Base-by-base conservation (phyloP, 2,329 filamentous ascomycete species). In the Epichloe aotearoae region DNA sequence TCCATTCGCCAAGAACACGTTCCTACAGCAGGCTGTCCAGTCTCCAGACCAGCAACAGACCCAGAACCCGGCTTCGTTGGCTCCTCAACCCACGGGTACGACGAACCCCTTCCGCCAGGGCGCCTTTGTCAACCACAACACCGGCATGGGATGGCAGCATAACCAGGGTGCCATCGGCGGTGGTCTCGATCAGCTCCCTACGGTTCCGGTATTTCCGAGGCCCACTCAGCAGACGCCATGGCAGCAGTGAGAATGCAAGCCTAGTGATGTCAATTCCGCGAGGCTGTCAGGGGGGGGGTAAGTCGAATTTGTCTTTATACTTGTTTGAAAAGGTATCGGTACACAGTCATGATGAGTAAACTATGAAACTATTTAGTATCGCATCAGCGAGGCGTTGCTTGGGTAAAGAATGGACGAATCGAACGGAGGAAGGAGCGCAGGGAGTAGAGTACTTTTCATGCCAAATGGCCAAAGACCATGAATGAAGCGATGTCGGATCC, bases 71-170 rank as follows among this genome's bases (percentile, higher is more conserved):
- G 67, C 36, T 67, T 64, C 75, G 46, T 69, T 93, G 5, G 76
- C 77, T 49, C 80, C 88, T 2, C 88, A 91, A 61, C 78, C 84
- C 1, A 96, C 90, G 0, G 90, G 89, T 8, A 88, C 80, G 61
- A 96, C 90, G 2, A 98, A 98, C 61, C 93, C 93, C 1, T 97
- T 97, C 76, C 80, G 93, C 15, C 89, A 97, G 63, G 88, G 86
- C 44, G 82, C 84, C 4, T 95, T 96, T 65, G 83, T 95, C 49
- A 93, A 95, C 62, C 89, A 95, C 61, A 76, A 82, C 55, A 95
- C 89, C 0, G 90, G 91, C 1, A 76, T 87, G 66, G 88, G 88
- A 2, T 97, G 93, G 88, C 90, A 96, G 65, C 77, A 84, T 55
- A 79, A 80, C 54, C 82, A 84, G 57, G 80, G 87, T 61, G 79